Base-by-base conservation (phyloP, 495 filamentous ascomycete species). In the Hypomontagnella submonticulosa region DNA sequence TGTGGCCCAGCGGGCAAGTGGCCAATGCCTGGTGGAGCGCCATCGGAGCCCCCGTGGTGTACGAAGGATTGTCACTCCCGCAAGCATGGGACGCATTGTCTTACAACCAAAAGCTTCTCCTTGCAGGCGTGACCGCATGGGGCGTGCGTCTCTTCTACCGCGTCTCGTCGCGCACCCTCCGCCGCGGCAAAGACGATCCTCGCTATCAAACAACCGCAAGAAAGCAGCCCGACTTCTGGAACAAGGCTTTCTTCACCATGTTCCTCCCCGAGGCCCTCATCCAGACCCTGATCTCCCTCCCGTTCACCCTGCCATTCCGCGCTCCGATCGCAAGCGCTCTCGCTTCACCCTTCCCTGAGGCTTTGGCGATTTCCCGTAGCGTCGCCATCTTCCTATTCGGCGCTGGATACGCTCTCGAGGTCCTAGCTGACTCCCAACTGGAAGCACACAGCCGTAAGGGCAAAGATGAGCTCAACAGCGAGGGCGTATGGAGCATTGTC, bases 401-500 rank as follows among this genome's bases (percentile, higher is more conserved):
- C n/a, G 64, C 77, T 7, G 85, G 85, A 0, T 80, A 85, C 34
- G 80, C 76, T 19, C 61, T 87, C 27, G 85, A 87, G 70, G 75
- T 77, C 0, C 46, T 87, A 46, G 84, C 84, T 4, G 85, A 88
- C 69, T 73, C 66, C 34, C 85, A 87, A 61, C 71, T 88, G 60
- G 77, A 66, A 34, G 12, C 43, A 1, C 66, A 69, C 32, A 57
- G 51, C 53, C 80, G 75, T 63, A 77, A 80, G 58, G 63, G 67
- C 4, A 71, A 67, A 61, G 5, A 43, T 53, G 49, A 63, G 52
- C 47, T 68, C 49, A 66, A 79, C 61, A 32, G 75, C 30, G 77
- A 84, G 23, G 84, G 84, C 1, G 84, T 88, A 12, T 86, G 85
- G 84, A 82, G 83, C 51, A 72, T 88, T 37, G 84, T 87, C 7